phyloP scores from a whole-genome alignment of 345 rosid species.

The Eutrema yunnanense region DNA sequence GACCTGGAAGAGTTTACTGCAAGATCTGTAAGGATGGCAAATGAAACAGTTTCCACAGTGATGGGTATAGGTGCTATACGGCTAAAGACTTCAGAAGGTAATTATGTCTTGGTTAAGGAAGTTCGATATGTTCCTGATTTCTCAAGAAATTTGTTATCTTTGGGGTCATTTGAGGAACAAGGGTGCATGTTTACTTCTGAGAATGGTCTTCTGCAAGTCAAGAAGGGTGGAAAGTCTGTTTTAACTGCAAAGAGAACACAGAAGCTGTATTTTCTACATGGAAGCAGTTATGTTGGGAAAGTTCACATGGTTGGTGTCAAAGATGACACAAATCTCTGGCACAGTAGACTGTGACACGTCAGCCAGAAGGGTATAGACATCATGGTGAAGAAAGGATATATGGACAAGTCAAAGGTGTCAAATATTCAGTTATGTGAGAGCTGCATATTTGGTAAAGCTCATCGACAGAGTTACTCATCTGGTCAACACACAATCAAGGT shows the following conservation, averaged over 20 bases:
- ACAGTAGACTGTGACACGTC: background rate
- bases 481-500: background rate
- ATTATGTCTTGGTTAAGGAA: too few species aligned
- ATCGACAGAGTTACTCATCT: background rate
- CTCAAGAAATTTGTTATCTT: too few species aligned
- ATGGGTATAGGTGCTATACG: too few species aligned
- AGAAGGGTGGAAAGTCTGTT: background rate
- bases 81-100: too few species aligned
- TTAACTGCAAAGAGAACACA: background rate
- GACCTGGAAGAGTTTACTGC: background rate
- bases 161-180: too few species aligned
- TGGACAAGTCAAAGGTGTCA: background rate
- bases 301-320: background rate
- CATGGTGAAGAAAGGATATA: background rate
- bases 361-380: background rate
- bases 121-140: too few species aligned
- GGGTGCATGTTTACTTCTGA: background rate
- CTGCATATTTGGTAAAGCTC: background rate
- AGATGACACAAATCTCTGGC: background rate
- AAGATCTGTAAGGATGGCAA: background rate
- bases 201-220: background rate
- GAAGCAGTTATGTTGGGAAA: background rate
- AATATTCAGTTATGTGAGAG: background rate
- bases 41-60: background rate
- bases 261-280: background rate